These are phyloP conservation scores for Effrenium voratum DNA, from an alignment of 73 alveolate species.

Conservation along the genomic window DNA sequence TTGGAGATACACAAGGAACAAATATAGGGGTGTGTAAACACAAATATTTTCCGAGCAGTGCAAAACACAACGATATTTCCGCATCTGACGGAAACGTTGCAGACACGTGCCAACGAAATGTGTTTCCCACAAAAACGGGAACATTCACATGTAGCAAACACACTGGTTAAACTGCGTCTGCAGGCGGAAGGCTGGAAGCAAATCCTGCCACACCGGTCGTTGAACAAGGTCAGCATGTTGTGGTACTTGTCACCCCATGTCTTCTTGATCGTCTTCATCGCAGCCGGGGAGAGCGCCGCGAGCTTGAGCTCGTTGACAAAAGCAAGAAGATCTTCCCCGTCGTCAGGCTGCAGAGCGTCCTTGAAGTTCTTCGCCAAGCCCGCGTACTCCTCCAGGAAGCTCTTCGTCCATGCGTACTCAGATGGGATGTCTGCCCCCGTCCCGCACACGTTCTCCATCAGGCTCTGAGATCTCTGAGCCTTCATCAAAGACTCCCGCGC, in stretches of 20 bases:
- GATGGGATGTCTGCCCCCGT: background rate
- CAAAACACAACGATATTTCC: too few species aligned
- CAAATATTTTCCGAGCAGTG: background rate
- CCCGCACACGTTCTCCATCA: background rate
- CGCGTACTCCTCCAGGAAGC: background rate
- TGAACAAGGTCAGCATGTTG: background rate
- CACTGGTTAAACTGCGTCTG: too few species aligned
- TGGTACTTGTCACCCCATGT: background rate
- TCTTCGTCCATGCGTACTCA: background rate
- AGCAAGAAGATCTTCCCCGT: background rate
- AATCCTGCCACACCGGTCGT: slow-evolving; percentile 11
- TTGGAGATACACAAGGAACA: too few species aligned
- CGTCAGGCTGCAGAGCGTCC: background rate
- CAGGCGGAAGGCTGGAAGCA: too few species aligned
- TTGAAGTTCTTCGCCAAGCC: background rate
- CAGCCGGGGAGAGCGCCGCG: background rate
- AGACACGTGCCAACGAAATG: too few species aligned
- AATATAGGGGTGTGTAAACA: background rate
- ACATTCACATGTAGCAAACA: too few species aligned
- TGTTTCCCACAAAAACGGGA: too few species aligned
- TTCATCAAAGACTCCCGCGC: background rate
- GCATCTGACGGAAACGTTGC: too few species aligned
- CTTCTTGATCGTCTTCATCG: background rate
- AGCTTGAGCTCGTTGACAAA: slow-evolving; percentile 9
- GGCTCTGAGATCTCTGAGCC: too few species aligned